phyloP scores from a whole-genome alignment of 2,329 filamentous ascomycete species.

The Lasiodiplodia gonubiensis region DNA sequence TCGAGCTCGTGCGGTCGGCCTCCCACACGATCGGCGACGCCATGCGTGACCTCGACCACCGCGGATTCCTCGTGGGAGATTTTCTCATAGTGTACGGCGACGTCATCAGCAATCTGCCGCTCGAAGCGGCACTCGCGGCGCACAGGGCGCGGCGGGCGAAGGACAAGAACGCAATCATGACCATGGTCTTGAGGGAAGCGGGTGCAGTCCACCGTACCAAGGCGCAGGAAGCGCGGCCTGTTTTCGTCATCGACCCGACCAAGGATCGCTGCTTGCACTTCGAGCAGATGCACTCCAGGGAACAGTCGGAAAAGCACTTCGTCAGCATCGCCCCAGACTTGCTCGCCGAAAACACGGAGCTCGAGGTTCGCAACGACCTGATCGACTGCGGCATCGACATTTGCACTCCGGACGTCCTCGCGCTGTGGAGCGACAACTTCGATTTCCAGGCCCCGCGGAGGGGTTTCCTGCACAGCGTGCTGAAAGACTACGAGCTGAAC shows the following conservation, averaged over 20 bases:
- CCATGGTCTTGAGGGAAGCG: slow-evolving; percentile 83
- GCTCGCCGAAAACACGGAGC: slow-evolving; percentile 73
- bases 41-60: slow-evolving; percentile 88
- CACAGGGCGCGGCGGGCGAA: slow-evolving; percentile 81
- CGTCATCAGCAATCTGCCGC: slow-evolving; percentile 83
- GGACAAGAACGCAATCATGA: slow-evolving; percentile 98
- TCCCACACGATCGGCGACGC: slow-evolving; percentile 91
- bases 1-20: slow-evolving; percentile 86
- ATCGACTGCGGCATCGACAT: slow-evolving; percentile 97
- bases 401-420: slow-evolving; percentile 92
- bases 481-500: slow-evolving; percentile 97
- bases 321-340: slow-evolving; percentile 79
- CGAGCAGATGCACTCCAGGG: slow-evolving; percentile 80
- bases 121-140: slow-evolving; percentile 77
- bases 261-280: slow-evolving; percentile 89
- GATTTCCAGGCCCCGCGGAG: slow-evolving; percentile 90
- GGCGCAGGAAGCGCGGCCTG: slow-evolving; percentile 73
- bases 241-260: slow-evolving; percentile 84
- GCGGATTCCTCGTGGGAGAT: slow-evolving; percentile 83
- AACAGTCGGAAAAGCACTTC: slow-evolving; percentile 62
- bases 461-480: slow-evolving; percentile 87
- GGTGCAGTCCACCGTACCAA: slow-evolving; percentile 79
- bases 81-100: slow-evolving; percentile 94
- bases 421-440: slow-evolving; percentile 96
- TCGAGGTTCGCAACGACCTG: slow-evolving; percentile 84